Conservation (phyloP, 345 rosid genomes). For the Mercurialis annua region DNA sequence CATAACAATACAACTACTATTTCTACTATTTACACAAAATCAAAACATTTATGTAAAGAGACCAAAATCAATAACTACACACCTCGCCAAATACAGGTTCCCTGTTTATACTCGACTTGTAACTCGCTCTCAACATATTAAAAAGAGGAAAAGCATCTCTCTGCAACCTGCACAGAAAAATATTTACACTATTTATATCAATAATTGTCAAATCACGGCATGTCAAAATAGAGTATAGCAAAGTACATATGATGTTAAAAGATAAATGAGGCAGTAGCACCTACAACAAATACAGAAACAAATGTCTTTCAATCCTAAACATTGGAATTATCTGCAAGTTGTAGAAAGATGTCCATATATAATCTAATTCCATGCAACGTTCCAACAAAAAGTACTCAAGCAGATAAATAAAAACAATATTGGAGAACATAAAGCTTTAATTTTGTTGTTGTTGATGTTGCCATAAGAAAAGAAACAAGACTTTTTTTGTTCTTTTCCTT, state of each 20-base stretch:
- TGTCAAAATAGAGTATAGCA: background rate
- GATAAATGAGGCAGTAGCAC: background rate
- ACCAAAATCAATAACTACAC: conserved; percentile 6
- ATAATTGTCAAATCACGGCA: background rate
- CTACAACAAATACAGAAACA: background rate
- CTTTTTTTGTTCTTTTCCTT: too few relatives aligned
- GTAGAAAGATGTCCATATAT: background rate
- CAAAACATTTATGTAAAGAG: background rate
- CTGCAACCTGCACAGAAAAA: conserved; percentile 51
- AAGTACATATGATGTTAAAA: background rate
- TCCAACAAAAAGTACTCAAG: background rate
- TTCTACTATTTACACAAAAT: background rate
- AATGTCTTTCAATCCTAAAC: background rate
- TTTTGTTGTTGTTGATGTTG: too few relatives aligned
- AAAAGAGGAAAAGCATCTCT: conserved; percentile 96
- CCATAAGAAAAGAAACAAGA: too few relatives aligned
- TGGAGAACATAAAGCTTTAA: too few relatives aligned
- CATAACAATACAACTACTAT: background rate
- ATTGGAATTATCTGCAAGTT: background rate
- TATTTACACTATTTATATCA: background rate
- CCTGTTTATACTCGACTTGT: conserved; percentile 67
- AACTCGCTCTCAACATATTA: conserved; percentile 72
- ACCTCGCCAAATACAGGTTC: conserved; percentile 90
- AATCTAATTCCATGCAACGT: background rate
- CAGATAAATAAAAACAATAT: background rate